Conservation (phyloP, 2,329 filamentous ascomycete species). For the Aspergillus novoparasiticus region DNA sequence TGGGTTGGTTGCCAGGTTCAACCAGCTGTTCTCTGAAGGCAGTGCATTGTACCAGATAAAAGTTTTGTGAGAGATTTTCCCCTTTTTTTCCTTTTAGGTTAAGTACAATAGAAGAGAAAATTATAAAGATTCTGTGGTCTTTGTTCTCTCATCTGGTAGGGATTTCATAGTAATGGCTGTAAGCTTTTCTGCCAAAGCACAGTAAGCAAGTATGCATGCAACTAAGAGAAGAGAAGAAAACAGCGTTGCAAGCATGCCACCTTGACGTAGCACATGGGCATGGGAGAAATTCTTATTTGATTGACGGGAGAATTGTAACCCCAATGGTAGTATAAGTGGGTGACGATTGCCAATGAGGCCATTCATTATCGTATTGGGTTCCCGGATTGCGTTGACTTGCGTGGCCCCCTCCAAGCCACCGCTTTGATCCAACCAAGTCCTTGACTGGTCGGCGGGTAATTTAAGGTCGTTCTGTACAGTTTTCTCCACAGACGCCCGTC, state of each 20-base stretch:
- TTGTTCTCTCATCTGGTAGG: too few species aligned
- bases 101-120: not conserved
- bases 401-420: constrained; percentile 2
- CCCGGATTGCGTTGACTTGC: constrained; percentile 3
- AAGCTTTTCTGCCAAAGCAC: not conserved
- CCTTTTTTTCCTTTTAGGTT: too few species aligned
- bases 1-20: not conserved
- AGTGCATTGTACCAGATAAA: not conserved
- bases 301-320: not conserved
- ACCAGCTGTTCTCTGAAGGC: not conserved
- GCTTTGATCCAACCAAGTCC: not conserved
- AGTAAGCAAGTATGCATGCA: not conserved
- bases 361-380: not conserved
- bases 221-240: not conserved
- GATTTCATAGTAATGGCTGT: too few species aligned
- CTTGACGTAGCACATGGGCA: not conserved
- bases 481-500: not conserved
- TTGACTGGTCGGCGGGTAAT: not conserved
- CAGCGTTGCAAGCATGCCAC: not conserved
- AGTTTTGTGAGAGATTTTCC: too few species aligned
- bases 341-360: not conserved
- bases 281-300: not conserved
- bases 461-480: not conserved
- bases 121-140: too few species aligned
- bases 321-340: not conserved